A percentile compares a stretch with the other conserved stretches of the same genome.
Evolutionary conservation across 2,329 filamentous ascomycete species (phyloP).

Genomic region (Macrophomina tecta): DNA sequence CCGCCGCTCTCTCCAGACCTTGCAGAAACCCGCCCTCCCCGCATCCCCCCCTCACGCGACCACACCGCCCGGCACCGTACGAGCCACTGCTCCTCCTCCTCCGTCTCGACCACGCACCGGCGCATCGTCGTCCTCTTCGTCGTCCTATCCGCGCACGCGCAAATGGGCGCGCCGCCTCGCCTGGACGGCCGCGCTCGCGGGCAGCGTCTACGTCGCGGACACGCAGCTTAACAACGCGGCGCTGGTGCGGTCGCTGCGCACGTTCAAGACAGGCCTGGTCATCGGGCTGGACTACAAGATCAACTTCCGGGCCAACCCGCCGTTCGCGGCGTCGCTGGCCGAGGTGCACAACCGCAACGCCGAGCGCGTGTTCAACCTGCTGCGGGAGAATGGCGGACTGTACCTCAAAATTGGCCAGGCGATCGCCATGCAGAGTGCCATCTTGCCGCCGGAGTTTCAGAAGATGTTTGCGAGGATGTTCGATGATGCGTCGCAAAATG

Average conservation of each 20-base stretch:
- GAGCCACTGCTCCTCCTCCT: slow-evolving; percentile 65
- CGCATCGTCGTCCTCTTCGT: neutral
- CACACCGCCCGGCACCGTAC: slow-evolving; percentile 54
- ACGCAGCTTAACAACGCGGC: slow-evolving; percentile 78
- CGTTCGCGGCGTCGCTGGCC: slow-evolving; percentile 72
- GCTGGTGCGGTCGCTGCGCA: slow-evolving; percentile 77
- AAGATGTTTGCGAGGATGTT: slow-evolving; percentile 97
- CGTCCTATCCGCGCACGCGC: slow-evolving; percentile 58
- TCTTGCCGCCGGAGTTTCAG: slow-evolving; percentile 92
- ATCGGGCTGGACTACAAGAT: slow-evolving; percentile 95
- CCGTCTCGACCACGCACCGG: slow-evolving; percentile 63
- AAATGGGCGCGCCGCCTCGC: slow-evolving; percentile 80
- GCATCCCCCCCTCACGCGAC: slow-evolving; percentile 28
- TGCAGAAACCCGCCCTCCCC: slow-evolving; percentile 43
- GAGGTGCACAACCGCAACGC: slow-evolving; percentile 86
- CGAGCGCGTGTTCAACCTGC: slow-evolving; percentile 78
- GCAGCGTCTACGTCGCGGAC: slow-evolving; percentile 72
- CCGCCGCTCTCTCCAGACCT: slow-evolving; percentile 40
- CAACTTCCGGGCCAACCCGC: slow-evolving; percentile 85
- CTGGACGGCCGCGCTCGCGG: slow-evolving; percentile 65
- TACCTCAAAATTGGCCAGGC: slow-evolving; percentile 99
- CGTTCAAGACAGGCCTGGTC: slow-evolving; percentile 78
- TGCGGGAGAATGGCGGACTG: slow-evolving; percentile 86
- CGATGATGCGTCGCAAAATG: slow-evolving; percentile 93
- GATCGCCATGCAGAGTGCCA: slow-evolving; percentile 96